Percentiles rank a stretch among this genome's conserved stretches.
These are phyloP conservation scores for Phyllosticta citribraziliensis DNA, from an alignment of 2,329 filamentous ascomycete species.

Conservation along the genomic window DNA sequence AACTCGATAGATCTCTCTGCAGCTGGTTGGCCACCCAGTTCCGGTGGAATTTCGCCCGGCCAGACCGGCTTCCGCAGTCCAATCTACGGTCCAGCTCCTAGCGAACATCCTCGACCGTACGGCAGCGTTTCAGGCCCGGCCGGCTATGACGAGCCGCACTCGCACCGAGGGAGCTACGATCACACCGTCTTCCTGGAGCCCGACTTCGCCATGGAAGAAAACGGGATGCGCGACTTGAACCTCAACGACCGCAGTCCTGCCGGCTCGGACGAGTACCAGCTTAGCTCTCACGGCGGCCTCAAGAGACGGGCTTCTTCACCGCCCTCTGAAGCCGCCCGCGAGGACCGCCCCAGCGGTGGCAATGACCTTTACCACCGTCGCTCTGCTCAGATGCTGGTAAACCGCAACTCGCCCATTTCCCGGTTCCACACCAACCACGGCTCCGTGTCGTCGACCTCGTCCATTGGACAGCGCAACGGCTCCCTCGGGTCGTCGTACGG, in stretches of 20 bases:
- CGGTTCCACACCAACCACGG: slow-evolving; percentile 48
- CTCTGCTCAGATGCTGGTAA: slow-evolving; percentile 45
- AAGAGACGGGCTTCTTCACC: slow-evolving; percentile 58
- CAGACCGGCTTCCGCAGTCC: slow-evolving; percentile 35
- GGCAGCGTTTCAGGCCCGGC: slow-evolving; percentile 38
- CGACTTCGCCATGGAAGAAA: slow-evolving; percentile 46
- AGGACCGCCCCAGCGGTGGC: slow-evolving; percentile 35
- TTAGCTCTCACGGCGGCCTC: slow-evolving; percentile 42
- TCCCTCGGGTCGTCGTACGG: slow-evolving; percentile 54
- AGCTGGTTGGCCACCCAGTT: slow-evolving; percentile 32
- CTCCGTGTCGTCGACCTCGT: slow-evolving; percentile 56
- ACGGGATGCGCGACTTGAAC: slow-evolving; percentile 40
- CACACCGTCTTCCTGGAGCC: slow-evolving; percentile 43
- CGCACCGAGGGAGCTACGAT: slow-evolving; percentile 54
- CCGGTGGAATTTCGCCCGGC: slow-evolving; percentile 34
- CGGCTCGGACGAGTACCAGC: slow-evolving; percentile 34
- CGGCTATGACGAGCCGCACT: slow-evolving; percentile 39
- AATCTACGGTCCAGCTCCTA: slow-evolving; percentile 22
- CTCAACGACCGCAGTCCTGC: slow-evolving; percentile 44
- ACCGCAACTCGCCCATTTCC: slow-evolving; percentile 43
- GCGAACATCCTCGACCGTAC: slow-evolving; percentile 30
- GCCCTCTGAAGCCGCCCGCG: slow-evolving; percentile 44
- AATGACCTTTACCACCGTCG: slow-evolving; percentile 45
- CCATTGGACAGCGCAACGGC: slow-evolving; percentile 48
- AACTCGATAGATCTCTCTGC: slow-evolving; percentile 27